Conservation (phyloP, 2,329 filamentous ascomycete genomes). For the Colletotrichum costaricense region DNA sequence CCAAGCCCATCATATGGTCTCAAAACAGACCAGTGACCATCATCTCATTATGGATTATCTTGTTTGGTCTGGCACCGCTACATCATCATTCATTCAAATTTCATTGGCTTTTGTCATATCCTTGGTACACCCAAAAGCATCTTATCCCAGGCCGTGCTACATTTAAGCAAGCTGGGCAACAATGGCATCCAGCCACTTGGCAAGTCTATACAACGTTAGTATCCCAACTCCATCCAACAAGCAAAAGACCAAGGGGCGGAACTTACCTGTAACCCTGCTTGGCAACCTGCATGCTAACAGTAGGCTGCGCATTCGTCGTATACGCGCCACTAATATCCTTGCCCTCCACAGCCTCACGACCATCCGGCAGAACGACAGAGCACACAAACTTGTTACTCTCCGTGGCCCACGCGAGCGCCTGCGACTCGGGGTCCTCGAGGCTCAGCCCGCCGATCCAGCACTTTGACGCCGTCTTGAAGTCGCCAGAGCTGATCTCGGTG, state of each 20-base stretch:
- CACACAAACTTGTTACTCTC: slow-evolving; percentile 57
- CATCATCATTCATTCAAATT: background rate
- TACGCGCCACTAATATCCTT: slow-evolving; percentile 53
- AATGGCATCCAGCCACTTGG: slow-evolving; percentile 34
- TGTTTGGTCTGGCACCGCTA: background rate
- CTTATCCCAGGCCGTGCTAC: background rate
- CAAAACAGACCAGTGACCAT: background rate
- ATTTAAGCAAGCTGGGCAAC: slow-evolving; percentile 20
- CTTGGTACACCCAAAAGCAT: background rate
- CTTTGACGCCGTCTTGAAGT: slow-evolving; percentile 47
- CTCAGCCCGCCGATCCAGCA: slow-evolving; percentile 50
- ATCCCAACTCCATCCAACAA: background rate
- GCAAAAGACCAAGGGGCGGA: background rate
- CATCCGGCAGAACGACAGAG: slow-evolving; percentile 53
- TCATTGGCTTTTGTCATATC: background rate
- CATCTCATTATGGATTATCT: background rate
- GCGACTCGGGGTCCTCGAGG: slow-evolving; percentile 44
- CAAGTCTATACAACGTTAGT: background rate
- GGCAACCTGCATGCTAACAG: slow-evolving; percentile 56
- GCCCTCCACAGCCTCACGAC: slow-evolving; percentile 49
- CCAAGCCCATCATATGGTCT: background rate
- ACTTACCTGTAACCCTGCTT: slow-evolving; percentile 51
- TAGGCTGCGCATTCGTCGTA: slow-evolving; percentile 50
- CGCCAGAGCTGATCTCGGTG: slow-evolving; percentile 50
- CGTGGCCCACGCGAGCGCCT: slow-evolving; percentile 51